Evolutionary conservation across 2,329 filamentous ascomycete genomes (phyloP), one percentile per base, ranked within the genome.

Genomic region (Venturia pyrina): DNA sequence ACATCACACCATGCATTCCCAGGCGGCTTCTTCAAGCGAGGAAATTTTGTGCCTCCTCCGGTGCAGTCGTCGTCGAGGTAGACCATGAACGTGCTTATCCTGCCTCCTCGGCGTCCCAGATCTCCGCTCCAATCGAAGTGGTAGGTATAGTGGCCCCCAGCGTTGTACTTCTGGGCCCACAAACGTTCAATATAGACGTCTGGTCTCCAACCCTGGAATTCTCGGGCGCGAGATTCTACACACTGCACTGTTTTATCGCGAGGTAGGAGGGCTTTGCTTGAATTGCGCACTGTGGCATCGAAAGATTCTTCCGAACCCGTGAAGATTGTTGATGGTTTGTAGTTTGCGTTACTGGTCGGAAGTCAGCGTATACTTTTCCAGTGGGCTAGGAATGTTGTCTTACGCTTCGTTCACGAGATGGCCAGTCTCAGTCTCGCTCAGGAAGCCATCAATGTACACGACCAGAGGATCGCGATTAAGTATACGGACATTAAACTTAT

Each of bases 31-130:
- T 70, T 69, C 21, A 87, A 67, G 2, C 81, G 74, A 4, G 85
- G 85, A 66, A 87, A 87, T 69, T 86, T 81, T 28, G 85, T 87
- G 3, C 84, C 85, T 1, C 85, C 85, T 1, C 85, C 85, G 19
- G 76, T 77, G 68, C 83, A 84, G 5, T 72, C 72, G 10, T 72
- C 73, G 10, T 76, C 74, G 0, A 87, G 72, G 70, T 86, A 87
- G 0, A 87, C 85, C 83, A 87, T 87, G 70, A 87, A 87, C 2
- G 80, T 85, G 65, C 80, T 84, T 6, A 83, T 73, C 0, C 85
- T 75, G 48, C 78, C 79, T 4, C 64, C 71, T 66, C 73, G 77
- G 63, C 73, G 73, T 28, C 72, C 71, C 0, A 76, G 75, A 6
- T 67, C 62, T n/a, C 78, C 79, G 53, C 74, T 76, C 83, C 84